phyloP scores from a whole-genome alignment of 352 stramenopile genomes.

The Elongisporangium senticosum region DNA sequence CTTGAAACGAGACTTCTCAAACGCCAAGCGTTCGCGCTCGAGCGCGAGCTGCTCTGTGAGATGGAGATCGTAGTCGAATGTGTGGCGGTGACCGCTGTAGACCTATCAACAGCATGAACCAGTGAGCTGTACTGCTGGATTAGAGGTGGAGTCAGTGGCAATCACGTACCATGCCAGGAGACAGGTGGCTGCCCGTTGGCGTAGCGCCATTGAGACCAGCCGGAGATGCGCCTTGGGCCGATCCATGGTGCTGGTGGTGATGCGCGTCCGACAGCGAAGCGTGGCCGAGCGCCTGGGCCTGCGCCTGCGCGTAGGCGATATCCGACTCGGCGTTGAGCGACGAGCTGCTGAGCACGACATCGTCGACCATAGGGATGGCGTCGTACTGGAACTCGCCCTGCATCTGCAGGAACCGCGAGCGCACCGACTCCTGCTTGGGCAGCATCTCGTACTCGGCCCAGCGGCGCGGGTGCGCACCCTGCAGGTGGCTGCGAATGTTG shows the following conservation, averaged over 20 bases:
- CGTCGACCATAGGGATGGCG: constrained; percentile 56
- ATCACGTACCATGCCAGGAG: constrained; percentile 37
- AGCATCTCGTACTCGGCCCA: constrained; percentile 79
- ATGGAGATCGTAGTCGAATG: constrained; percentile 79
- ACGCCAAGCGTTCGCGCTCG: constrained; percentile 65
- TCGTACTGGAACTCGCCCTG: constrained; percentile 68
- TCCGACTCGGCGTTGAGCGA: constrained; percentile 46
- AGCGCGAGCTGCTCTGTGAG: constrained; percentile 62
- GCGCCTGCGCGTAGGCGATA: constrained; percentile 52
- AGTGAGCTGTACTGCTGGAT: background rate
- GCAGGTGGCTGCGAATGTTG: constrained; percentile 83
- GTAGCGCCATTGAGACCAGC: constrained; percentile 9
- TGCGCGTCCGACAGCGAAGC: constrained; percentile 23
- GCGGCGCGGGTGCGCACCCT: constrained; percentile 62
- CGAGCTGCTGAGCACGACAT: constrained; percentile 60
- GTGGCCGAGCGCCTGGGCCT: constrained; percentile 31
- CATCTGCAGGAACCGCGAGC: constrained; percentile 54
- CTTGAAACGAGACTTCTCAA: constrained; percentile 67
- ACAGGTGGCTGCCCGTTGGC: constrained; percentile 16
- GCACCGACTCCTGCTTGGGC: constrained; percentile 62
- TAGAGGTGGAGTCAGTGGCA: background rate
- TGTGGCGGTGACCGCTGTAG: constrained; percentile 30
- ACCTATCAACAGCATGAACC: constrained; percentile 10
- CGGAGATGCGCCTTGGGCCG: constrained; percentile 1
- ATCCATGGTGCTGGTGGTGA: constrained; percentile 13